Percentiles rank a stretch among this genome's conserved stretches.
phyloP scores from a whole-genome alignment of 2,329 filamentous ascomycete genomes.

The Monilinia vaccinii-corymbosi region DNA sequence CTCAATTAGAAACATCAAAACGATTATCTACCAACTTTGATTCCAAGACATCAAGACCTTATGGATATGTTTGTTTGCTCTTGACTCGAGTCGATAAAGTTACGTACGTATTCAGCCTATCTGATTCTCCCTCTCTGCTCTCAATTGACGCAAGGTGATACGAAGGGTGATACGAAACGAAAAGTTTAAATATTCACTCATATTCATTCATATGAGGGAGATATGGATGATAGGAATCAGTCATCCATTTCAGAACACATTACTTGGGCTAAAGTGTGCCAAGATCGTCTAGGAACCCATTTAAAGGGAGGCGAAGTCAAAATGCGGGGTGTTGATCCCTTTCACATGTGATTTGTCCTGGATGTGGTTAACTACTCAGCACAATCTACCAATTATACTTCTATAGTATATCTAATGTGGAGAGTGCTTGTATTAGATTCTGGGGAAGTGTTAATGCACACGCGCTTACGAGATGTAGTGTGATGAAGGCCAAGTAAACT shows the following conservation, averaged over 20 bases:
- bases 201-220: too few species aligned
- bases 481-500: conserved; percentile 1
- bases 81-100: too few species aligned
- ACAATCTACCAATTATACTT: not conserved
- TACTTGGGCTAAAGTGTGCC: not conserved
- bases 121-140: too few species aligned
- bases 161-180: too few species aligned
- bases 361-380: not conserved
- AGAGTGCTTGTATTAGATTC: not conserved
- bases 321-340: not conserved
- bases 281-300: not conserved
- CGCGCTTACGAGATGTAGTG: not conserved
- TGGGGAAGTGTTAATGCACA: not conserved
- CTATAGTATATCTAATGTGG: not conserved
- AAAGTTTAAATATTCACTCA: too few species aligned
- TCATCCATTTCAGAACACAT: not conserved
- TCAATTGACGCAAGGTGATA: too few species aligned
- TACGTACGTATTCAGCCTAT: too few species aligned
- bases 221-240: not conserved
- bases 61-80: too few species aligned
- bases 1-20: not conserved
- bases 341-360: not conserved
- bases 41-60: too few species aligned
- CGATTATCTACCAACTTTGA: not conserved
- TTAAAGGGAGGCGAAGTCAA: not conserved